A percentile compares a stretch with the other conserved stretches of the same genome.
Evolutionary conservation across 805 yeast species (phyloP).

Genomic region (Pichia scutulata): DNA sequence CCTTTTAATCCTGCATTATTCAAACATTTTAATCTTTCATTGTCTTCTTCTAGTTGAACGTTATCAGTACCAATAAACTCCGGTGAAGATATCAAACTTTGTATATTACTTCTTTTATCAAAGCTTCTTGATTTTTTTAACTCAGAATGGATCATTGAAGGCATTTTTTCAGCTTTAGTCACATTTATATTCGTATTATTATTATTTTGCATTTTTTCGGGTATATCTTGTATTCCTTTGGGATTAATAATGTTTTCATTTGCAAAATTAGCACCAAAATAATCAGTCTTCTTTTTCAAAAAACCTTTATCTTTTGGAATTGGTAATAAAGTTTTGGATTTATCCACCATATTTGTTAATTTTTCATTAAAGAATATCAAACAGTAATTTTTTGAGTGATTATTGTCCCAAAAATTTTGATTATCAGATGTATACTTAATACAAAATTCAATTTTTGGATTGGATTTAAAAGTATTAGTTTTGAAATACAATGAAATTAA

Average conservation of each 20-base stretch:
- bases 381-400: constrained; percentile 49
- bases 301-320: background rate
- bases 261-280: background rate
- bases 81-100: background rate
- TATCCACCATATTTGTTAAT: background rate
- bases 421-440: constrained; percentile 44
- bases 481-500: constrained; percentile 27
- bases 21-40: background rate
- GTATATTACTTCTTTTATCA: constrained; percentile 10
- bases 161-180: background rate
- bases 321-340: background rate
- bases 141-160: background rate
- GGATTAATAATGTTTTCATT: background rate
- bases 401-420: constrained; percentile 74
- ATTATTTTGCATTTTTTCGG: background rate
- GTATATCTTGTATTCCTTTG: background rate
- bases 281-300: background rate
- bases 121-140: constrained; percentile 22
- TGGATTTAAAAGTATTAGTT: constrained; percentile 3
- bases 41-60: background rate
- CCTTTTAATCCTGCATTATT: background rate
- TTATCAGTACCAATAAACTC: background rate
- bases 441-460: constrained; percentile 38
- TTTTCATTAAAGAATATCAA: constrained; percentile 29
- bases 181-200: background rate